A percentile compares a stretch with the other conserved stretches of the same genome.
phyloP scores from a whole-genome alignment of 2,329 filamentous ascomycete species.

The Trichoderma asperellum region DNA sequence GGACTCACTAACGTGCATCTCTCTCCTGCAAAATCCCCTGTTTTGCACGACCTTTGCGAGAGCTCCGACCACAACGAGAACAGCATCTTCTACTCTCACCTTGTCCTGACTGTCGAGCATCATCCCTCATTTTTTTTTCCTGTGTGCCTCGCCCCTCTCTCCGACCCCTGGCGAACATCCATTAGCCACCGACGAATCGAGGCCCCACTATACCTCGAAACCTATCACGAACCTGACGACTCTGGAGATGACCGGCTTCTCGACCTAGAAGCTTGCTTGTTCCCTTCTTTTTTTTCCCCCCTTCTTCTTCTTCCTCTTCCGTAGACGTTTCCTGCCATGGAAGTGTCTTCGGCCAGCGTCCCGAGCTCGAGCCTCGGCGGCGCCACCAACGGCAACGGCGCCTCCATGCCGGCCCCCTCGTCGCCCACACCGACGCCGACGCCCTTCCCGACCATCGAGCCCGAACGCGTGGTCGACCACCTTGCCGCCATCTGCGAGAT shows the following conservation, averaged over 20 bases:
- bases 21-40: constrained; percentile 7
- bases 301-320: background rate
- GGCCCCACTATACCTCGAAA: constrained; percentile 21
- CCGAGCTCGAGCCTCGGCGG: constrained; percentile 54
- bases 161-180: constrained; percentile 20
- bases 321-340: constrained; percentile 49
- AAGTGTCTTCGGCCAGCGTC: constrained; percentile 54
- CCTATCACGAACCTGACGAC: constrained; percentile 22
- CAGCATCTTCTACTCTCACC: constrained; percentile 10
- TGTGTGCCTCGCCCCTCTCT: background rate
- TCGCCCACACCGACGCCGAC: constrained; percentile 49
- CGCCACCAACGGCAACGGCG: constrained; percentile 47
- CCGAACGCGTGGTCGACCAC: constrained; percentile 72
- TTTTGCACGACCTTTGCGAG: background rate
- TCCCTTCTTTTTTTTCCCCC: constrained; percentile 25
- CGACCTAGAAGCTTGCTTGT: constrained; percentile 31
- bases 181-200: background rate
- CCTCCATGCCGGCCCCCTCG: constrained; percentile 38
- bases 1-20: constrained; percentile 7
- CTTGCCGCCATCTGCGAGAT: constrained; percentile 71
- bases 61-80: constrained; percentile 9
- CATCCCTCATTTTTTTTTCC: background rate
- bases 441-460: constrained; percentile 64
- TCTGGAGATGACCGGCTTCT: constrained; percentile 39
- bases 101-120: constrained; percentile 1